These are phyloP conservation scores for Annulohypoxylon nitens DNA, from an alignment of 495 filamentous ascomycete genomes.

Conservation along the genomic window DNA sequence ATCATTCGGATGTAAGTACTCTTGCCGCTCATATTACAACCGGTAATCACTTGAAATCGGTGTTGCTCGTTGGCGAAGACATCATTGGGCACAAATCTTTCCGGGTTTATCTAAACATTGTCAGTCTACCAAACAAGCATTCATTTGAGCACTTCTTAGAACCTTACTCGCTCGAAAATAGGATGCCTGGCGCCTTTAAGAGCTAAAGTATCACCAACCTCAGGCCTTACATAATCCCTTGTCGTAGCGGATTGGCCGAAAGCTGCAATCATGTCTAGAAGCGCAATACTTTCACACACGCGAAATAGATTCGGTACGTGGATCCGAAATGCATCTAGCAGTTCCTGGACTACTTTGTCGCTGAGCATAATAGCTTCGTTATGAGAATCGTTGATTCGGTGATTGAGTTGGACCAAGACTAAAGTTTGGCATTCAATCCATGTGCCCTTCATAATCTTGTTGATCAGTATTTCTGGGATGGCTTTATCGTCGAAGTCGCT, in stretches of 20 bases:
- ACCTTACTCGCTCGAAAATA: slow-evolving; percentile 78
- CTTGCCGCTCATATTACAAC: slow-evolving; percentile 99
- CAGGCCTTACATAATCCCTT: slow-evolving; percentile 84
- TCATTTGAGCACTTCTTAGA: slow-evolving; percentile 1
- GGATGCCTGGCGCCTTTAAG: slow-evolving; percentile 88
- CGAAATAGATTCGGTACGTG: slow-evolving; percentile 79
- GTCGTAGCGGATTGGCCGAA: slow-evolving; percentile 84
- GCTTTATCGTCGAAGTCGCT: slow-evolving; percentile 71
- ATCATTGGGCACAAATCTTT: slow-evolving; percentile 85
- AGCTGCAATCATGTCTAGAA: slow-evolving; percentile 89
- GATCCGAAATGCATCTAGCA: slow-evolving; percentile 74
- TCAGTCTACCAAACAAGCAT: slow-evolving; percentile 18
- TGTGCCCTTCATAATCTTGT: slow-evolving; percentile 77
- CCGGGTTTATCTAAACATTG: slow-evolving; percentile 49
- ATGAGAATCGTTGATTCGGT: slow-evolving; percentile 80
- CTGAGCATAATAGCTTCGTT: slow-evolving; percentile 85
- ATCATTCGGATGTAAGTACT: slow-evolving; percentile 93
- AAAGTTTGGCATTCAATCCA: slow-evolving; percentile 88
- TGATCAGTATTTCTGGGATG: slow-evolving; percentile 81
- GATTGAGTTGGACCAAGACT: slow-evolving; percentile 81
- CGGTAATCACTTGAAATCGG: slow-evolving; percentile 93
- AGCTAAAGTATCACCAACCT: slow-evolving; percentile 78
- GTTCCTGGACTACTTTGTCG: slow-evolving; percentile 74
- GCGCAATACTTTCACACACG: slow-evolving; percentile 86
- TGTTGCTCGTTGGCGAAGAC: slow-evolving; percentile 82